A percentile compares a stretch with the other conserved stretches of the same genome.
These are phyloP conservation scores for Mrakiaceae sp. DNA, from an alignment of 1,284 basidiomycete genomes.

Conservation along the genomic window DNA sequence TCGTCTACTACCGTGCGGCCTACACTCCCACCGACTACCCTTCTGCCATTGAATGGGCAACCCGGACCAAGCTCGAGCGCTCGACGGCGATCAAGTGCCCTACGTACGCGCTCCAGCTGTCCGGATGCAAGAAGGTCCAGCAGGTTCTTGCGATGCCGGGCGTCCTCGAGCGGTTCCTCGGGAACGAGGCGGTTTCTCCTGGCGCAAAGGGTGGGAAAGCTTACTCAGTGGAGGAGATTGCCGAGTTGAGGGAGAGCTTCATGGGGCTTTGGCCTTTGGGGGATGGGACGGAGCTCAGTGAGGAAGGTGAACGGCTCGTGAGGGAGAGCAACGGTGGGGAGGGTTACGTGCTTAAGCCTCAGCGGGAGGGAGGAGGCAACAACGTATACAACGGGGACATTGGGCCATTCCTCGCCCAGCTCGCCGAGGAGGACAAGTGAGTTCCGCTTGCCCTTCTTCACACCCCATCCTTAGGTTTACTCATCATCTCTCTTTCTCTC, in stretches of 20 bases:
- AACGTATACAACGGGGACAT: constrained; percentile 85
- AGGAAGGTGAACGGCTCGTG: constrained; percentile 46
- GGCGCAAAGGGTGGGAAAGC: constrained; percentile 32
- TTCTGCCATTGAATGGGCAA: constrained; percentile 50
- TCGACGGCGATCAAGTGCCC: constrained; percentile 88
- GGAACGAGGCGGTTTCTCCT: constrained; percentile 28
- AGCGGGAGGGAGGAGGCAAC: constrained; percentile 93
- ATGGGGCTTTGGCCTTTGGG: constrained; percentile 58
- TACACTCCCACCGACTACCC: constrained; percentile 80
- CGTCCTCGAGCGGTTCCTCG: constrained; percentile 60
- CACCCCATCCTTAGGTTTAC: constrained; percentile 24
- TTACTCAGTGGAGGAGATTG: constrained; percentile 38
- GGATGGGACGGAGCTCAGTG: constrained; percentile 36
- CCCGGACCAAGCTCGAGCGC: constrained; percentile 63
- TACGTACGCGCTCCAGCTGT: constrained; percentile 77
- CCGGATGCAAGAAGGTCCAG: constrained; percentile 93
- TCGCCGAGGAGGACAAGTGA: constrained; percentile 46
- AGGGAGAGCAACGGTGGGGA: constrained; percentile 37
- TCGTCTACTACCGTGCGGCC: constrained; percentile 76
- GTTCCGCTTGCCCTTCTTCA: background rate
- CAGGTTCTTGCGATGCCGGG: constrained; percentile 68
- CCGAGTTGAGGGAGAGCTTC: constrained; percentile 54
- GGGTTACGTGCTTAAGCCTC: constrained; percentile 81
- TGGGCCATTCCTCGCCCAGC: constrained; percentile 55
- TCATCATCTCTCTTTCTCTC: no score